Evolutionary conservation across 805 yeast genomes (phyloP).

Genomic region (Saccharomycopsis fibuligera): DNA sequence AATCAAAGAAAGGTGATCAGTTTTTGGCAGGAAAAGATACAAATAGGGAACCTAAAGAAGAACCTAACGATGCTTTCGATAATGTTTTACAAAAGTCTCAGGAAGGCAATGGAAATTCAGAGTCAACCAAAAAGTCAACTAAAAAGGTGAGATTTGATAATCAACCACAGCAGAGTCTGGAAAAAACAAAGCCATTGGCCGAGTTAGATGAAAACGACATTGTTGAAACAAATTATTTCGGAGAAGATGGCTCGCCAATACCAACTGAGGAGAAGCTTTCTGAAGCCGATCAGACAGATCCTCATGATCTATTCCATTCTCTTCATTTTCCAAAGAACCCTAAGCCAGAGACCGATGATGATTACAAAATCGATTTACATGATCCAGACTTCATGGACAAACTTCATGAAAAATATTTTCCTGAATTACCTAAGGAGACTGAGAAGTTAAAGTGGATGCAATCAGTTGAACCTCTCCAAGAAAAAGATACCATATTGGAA

Average conservation of each 20-base stretch:
- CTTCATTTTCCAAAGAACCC: slow-evolving; percentile 65
- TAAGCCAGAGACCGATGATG: slow-evolving; percentile 27
- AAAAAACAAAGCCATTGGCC: slow-evolving; percentile 11
- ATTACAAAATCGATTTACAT: slow-evolving; percentile 46
- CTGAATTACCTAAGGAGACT: slow-evolving; percentile 80
- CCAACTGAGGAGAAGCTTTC: slow-evolving; percentile 27
- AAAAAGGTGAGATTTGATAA: slow-evolving; percentile 2
- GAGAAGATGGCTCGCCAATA: slow-evolving; percentile 23
- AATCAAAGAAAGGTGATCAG: slow-evolving; percentile 39
- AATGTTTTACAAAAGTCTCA: not conserved
- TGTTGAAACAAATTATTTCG: slow-evolving; percentile 9
- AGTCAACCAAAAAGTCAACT: not conserved
- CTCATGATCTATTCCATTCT: slow-evolving; percentile 35
- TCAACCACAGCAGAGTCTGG: not conserved
- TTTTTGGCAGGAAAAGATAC: slow-evolving; percentile 25
- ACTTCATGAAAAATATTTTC: slow-evolving; percentile 78
- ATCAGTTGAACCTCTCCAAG: slow-evolving; percentile 41
- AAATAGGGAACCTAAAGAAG: slow-evolving; percentile 31
- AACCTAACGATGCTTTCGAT: not conserved
- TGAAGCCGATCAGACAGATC: slow-evolving; percentile 38
- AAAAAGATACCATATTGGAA: slow-evolving; percentile 36
- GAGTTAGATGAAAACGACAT: not conserved
- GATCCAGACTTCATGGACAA: slow-evolving; percentile 77
- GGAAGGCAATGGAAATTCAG: not conserved
- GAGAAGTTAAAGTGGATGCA: slow-evolving; percentile 90